Conservation (phyloP, 164 flowering plant genomes). For the Berberis vulgaris region DNA sequence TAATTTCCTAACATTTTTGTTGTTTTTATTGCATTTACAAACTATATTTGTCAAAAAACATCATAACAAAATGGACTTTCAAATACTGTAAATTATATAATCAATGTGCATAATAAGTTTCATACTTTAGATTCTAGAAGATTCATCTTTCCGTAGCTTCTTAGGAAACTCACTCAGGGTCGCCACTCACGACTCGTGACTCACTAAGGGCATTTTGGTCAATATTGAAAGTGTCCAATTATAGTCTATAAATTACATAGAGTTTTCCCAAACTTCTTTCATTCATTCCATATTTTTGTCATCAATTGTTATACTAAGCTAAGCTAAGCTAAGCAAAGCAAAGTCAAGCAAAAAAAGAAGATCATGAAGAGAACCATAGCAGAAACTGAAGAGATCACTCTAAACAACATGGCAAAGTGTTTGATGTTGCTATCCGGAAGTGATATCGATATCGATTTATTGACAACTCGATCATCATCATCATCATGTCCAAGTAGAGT, state of each 20-base stretch:
- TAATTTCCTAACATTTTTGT: no score
- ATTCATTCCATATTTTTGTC: no score
- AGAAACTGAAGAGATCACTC: constrained; percentile 17
- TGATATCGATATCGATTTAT: neutral
- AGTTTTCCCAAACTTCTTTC: no score
- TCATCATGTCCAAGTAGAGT: constrained; percentile 20
- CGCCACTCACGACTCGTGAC: neutral
- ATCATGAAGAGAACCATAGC: constrained; percentile 23
- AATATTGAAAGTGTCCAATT: no score
- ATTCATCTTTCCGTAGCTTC: neutral
- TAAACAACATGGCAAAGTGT: constrained; percentile 46
- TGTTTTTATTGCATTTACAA: no score
- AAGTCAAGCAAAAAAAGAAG: neutral
- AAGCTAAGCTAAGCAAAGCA: no score
- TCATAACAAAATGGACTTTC: no score
- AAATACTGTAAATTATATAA: no score
- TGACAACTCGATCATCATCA: neutral
- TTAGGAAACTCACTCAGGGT: neutral
- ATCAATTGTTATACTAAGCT: no score
- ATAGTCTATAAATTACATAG: no score
- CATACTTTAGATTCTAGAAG: neutral
- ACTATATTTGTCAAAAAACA: no score
- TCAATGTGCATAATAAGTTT: neutral
- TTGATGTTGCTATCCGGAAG: constrained; percentile 49
- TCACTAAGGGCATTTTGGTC: no score